A percentile compares a stretch with the other conserved stretches of the same genome.
These are phyloP conservation scores for Penicillium oxalicum DNA, from an alignment of 2,329 filamentous ascomycete species.

Conservation along the genomic window DNA sequence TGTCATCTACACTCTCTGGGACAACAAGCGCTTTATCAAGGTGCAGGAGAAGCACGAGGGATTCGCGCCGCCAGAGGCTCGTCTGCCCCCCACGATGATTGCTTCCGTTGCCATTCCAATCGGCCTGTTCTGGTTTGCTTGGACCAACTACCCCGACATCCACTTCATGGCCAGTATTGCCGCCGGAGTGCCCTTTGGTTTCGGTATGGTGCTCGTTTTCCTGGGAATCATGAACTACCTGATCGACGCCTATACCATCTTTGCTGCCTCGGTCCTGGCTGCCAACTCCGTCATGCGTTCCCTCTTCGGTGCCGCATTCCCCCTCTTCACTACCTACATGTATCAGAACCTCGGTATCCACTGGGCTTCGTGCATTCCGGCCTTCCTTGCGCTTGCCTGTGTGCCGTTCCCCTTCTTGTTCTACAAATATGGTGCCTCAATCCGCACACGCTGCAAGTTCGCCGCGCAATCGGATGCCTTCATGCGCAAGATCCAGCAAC, in stretches of 20 bases:
- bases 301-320: conserved; percentile 23
- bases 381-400: conserved; percentile 22
- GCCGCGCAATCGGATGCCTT: conserved; percentile 30
- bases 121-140: conserved; percentile 31
- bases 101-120: conserved; percentile 23
- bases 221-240: conserved; percentile 25
- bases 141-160: conserved; percentile 25
- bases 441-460: conserved; percentile 22
- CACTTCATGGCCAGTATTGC: conserved; percentile 23
- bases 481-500: conserved; percentile 32
- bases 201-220: conserved; percentile 24
- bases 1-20: conserved; percentile 19
- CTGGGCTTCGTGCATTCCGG: conserved; percentile 23
- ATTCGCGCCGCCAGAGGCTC: conserved; percentile 24
- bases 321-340: conserved; percentile 26
- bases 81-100: conserved; percentile 23
- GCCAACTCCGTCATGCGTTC: conserved; percentile 24
- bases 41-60: conserved; percentile 15
- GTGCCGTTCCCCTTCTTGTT: conserved; percentile 25
- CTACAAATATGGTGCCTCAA: conserved; percentile 22
- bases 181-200: conserved; percentile 22
- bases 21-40: conserved; percentile 23
- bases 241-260: conserved; percentile 24
- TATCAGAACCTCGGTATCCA: conserved; percentile 22
- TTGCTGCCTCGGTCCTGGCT: conserved; percentile 22